A percentile compares a stretch with the other conserved stretches of the same genome.
Conservation (phyloP, 192 early-diverging fungal species). For the Backusella sp. region DNA sequence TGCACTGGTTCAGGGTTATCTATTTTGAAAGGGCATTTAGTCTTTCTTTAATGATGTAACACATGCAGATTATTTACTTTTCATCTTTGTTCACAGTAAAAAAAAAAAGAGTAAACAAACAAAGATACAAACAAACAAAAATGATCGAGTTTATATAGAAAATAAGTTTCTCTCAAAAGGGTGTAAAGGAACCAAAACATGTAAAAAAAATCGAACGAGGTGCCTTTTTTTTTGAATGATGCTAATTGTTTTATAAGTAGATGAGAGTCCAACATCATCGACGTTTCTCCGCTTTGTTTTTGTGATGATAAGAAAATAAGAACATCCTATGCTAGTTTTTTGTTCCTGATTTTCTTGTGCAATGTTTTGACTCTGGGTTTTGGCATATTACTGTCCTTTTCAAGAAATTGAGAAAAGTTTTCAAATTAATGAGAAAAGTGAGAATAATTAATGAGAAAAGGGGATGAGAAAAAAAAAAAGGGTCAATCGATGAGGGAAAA, state of each 20-base stretch:
- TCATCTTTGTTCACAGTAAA: neutral
- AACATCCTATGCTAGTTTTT: neutral
- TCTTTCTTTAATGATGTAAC: neutral
- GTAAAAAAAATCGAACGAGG: neutral
- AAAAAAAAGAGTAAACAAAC: neutral
- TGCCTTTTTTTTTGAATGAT: neutral
- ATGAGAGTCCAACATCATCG: neutral
- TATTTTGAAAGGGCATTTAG: neutral
- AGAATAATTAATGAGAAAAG: too few relatives aligned
- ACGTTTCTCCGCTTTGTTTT: neutral
- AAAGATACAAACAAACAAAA: neutral
- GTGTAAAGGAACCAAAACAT: neutral
- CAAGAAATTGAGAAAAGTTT: too few relatives aligned
- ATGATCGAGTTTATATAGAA: neutral
- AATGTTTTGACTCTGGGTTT: neutral
- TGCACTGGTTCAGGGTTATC: neutral
- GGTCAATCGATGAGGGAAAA: too few relatives aligned
- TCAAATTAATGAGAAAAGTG: too few relatives aligned
- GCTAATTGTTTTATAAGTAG: too few relatives aligned
- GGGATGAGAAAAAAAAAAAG: too few relatives aligned
- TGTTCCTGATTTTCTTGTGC: neutral
- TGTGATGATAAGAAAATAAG: too few relatives aligned
- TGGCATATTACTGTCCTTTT: too few relatives aligned
- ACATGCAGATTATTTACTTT: neutral
- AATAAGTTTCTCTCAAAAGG: neutral